phyloP scores from a whole-genome alignment of 1,284 basidiomycete genomes.

The Cutaneotrichosporon spelunceum region DNA sequence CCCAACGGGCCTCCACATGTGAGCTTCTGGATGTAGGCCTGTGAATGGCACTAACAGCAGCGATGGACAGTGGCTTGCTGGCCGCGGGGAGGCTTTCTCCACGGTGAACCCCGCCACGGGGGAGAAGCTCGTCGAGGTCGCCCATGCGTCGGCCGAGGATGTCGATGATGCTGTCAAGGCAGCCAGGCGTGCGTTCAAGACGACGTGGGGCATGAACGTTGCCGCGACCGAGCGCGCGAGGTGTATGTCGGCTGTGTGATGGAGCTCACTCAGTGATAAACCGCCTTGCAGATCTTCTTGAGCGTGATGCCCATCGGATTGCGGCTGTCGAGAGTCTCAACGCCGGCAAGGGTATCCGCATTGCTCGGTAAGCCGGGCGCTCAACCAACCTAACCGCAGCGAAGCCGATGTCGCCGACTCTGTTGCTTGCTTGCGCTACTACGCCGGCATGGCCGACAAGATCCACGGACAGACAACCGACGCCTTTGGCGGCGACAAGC shows the following conservation, averaged over 20 bases:
- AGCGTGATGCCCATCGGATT: conserved; percentile 65
- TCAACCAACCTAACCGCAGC: conserved; percentile 54
- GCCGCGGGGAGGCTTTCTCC: conserved; percentile 34
- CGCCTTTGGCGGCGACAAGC: conserved; percentile 57
- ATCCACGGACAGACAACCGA: conserved; percentile 57
- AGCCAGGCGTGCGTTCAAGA: conserved; percentile 75
- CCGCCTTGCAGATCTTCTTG: conserved; percentile 86
- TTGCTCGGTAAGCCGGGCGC: conserved; percentile 58
- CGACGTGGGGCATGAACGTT: conserved; percentile 84
- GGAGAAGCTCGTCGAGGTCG: conserved; percentile 46
- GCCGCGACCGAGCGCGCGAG: conserved; percentile 75
- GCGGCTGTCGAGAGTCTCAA: conserved; percentile 73
- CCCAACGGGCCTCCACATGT: conserved; percentile 81
- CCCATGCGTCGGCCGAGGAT: conserved; percentile 56
- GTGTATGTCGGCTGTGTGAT: conserved; percentile 24
- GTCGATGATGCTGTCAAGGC: conserved; percentile 78
- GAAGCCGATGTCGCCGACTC: conserved; percentile 82
- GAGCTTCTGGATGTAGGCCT: conserved; percentile 12
- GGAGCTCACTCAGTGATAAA: conserved; percentile 57
- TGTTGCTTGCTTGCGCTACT: conserved; percentile 74
- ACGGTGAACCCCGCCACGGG: conserved; percentile 58
- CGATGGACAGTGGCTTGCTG: conserved; percentile 38
- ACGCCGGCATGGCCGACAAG: conserved; percentile 66
- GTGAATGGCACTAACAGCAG: conserved; percentile 19
- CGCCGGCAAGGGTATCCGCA: conserved; percentile 77